A percentile compares a stretch with the other conserved stretches of the same genome.
These are phyloP conservation scores for Fusarium secorum DNA, from an alignment of 2,329 filamentous ascomycete genomes.

Conservation along the genomic window DNA sequence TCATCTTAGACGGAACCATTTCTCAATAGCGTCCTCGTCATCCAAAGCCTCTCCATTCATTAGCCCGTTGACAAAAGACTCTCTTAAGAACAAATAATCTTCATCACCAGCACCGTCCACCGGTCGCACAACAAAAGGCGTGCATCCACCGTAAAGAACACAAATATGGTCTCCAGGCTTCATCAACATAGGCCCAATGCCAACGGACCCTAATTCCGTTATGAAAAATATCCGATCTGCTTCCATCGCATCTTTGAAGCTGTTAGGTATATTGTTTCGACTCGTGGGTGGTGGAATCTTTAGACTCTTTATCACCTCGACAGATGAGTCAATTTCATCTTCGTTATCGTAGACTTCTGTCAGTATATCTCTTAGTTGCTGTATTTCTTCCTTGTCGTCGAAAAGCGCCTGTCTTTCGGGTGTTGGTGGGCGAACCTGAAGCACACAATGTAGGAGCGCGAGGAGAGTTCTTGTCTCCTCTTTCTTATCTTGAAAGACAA, in stretches of 20 bases:
- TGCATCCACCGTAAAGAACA: neutral
- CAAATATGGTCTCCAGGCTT: neutral
- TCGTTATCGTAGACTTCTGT: neutral
- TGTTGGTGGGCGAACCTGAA: neutral
- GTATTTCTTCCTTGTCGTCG: accelerated
- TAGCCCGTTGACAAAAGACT: accelerated
- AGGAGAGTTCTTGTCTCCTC: neutral
- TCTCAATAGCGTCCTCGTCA: neutral
- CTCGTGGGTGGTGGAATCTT: neutral
- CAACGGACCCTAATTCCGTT: accelerated
- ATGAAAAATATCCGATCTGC: accelerated
- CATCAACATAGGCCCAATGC: accelerated
- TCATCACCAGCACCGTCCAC: no score
- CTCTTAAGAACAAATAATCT: neutral
- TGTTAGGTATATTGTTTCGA: accelerated
- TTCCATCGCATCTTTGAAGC: accelerated
- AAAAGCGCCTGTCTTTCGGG: accelerated
- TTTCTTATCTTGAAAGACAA: accelerated
- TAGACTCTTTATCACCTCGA: neutral
- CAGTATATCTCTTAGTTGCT: accelerated
- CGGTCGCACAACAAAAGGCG: neutral
- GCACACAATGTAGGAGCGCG: accelerated
- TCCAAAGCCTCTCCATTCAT: neutral
- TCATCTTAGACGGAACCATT: neutral
- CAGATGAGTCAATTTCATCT: neutral